These are phyloP conservation scores for Abeoforma whisleri DNA, from an alignment of 78 protist species.

Conservation along the genomic window DNA sequence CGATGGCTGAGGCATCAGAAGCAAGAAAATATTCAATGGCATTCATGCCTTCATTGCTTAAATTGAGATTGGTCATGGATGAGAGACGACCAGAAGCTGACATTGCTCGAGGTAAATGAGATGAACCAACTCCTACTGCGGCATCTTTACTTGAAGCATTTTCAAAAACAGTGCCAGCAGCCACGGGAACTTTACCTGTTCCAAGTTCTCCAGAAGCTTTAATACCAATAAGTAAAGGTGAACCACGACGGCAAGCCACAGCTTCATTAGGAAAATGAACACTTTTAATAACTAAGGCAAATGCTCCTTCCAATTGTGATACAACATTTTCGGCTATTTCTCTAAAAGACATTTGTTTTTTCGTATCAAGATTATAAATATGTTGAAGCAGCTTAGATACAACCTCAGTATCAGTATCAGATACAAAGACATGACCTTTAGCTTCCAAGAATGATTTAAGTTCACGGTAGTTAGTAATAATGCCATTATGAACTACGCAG, in stretches of 20 bases:
- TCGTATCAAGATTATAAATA: slow-evolving; percentile 9
- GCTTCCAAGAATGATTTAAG: slow-evolving; percentile 29
- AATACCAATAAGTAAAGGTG: slow-evolving; percentile 67
- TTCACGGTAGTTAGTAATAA: slow-evolving; percentile 64
- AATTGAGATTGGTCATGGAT: not conserved
- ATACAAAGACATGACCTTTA: slow-evolving; percentile 48
- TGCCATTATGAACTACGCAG: slow-evolving; percentile 78
- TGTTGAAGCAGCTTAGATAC: slow-evolving; percentile 69
- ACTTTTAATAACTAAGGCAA: slow-evolving; percentile 56
- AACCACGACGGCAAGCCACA: slow-evolving; percentile 58
- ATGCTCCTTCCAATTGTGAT: slow-evolving; percentile 56
- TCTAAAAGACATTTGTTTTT: slow-evolving; percentile 2
- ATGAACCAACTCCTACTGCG: no score
- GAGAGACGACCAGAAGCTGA: not conserved
- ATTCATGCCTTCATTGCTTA: not conserved
- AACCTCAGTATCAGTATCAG: slow-evolving; percentile 93
- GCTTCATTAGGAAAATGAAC: slow-evolving; percentile 55
- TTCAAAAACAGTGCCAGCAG: no score
- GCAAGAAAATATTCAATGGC: slow-evolving; percentile 59
- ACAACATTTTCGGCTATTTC: slow-evolving; percentile 32
- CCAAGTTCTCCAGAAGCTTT: not conserved
- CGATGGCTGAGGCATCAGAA: slow-evolving; percentile 63
- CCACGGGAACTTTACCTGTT: not conserved
- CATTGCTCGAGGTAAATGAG: not conserved
- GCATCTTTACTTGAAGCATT: not conserved